These are phyloP conservation scores for Alisma plantagoaquatica DNA, from an alignment of 106 monocot genomes.

Conservation along the genomic window DNA sequence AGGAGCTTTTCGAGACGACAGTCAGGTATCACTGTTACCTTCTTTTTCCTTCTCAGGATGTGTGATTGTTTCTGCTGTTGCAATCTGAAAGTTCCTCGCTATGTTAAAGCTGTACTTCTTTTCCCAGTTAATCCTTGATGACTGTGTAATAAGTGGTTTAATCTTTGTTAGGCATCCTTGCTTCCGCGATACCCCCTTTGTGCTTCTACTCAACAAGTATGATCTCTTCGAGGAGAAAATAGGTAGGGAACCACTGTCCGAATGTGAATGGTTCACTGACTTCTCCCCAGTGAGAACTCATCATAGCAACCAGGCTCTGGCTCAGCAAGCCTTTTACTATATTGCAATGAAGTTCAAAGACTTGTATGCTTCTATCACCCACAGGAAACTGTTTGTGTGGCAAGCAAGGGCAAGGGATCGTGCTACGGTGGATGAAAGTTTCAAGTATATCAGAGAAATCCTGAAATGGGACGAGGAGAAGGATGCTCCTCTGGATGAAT, in stretches of 20 bases:
- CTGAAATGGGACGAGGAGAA: slow-evolving; percentile 82
- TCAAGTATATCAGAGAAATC: slow-evolving; percentile 84
- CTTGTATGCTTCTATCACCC: slow-evolving; percentile 41
- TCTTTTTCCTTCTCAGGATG: background rate
- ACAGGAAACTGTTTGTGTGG: slow-evolving; percentile 71
- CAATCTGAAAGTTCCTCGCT: no score
- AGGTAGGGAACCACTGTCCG: slow-evolving; percentile 17
- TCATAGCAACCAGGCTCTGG: slow-evolving; percentile 51
- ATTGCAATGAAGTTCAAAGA: no score
- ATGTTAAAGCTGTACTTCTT: no score
- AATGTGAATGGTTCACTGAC: slow-evolving; percentile 73
- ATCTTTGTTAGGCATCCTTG: slow-evolving; percentile 46
- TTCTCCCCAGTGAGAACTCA: slow-evolving; percentile 51
- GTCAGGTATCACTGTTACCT: slow-evolving; percentile 24
- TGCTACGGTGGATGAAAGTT: slow-evolving; percentile 53
- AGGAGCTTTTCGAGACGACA: slow-evolving; percentile 80
- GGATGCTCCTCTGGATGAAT: slow-evolving; percentile 51
- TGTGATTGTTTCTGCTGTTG: no score
- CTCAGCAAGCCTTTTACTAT: slow-evolving; percentile 76
- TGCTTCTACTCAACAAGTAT: no score
- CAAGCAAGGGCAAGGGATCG: slow-evolving; percentile 64
- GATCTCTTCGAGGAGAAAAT: slow-evolving; percentile 85
- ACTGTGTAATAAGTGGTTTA: no score
- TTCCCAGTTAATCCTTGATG: no score
- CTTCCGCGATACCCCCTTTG: slow-evolving; percentile 64